Evolutionary conservation across 805 yeast species (phyloP).

Genomic region (Starmerella vitae): DNA sequence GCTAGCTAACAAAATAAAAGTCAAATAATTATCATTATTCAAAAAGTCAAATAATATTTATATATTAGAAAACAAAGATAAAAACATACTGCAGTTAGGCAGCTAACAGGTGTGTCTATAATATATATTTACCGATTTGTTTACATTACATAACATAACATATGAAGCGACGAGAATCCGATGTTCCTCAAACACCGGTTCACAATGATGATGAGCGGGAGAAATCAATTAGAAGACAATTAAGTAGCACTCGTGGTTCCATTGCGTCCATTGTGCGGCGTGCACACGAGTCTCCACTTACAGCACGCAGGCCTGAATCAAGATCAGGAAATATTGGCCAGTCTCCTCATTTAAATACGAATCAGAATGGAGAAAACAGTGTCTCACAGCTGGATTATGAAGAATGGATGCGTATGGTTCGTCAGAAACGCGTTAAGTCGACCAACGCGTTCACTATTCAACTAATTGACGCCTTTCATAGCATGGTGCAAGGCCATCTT

Average conservation of each 20-base stretch:
- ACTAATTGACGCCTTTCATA: constrained; percentile 82
- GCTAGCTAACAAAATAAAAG: no score
- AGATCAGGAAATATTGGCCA: neutral
- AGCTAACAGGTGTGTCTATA: no score
- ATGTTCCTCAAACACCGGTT: constrained; percentile 10
- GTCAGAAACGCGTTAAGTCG: constrained; percentile 71
- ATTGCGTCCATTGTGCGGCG: constrained; percentile 13
- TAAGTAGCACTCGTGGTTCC: constrained; percentile 4
- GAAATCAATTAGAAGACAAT: constrained; percentile 10
- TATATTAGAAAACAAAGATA: no score
- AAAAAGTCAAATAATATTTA: no score
- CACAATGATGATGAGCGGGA: constrained; percentile 14
- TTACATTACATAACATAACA: no score
- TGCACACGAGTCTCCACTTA: constrained; percentile 12
- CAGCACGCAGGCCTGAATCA: neutral
- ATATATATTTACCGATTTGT: no score
- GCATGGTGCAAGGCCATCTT: constrained; percentile 35
- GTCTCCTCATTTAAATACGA: neutral
- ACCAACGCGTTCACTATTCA: constrained; percentile 85
- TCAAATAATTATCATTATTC: no score
- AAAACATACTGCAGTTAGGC: no score
- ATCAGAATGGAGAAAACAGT: no score
- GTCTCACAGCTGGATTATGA: constrained; percentile 36
- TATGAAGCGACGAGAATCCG: neutral
- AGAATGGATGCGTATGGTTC: constrained; percentile 60